A percentile compares a stretch with the other conserved stretches of the same genome.
Conservation (phyloP, 2,329 filamentous ascomycete genomes). For the Pyricularia pennisetigena region DNA sequence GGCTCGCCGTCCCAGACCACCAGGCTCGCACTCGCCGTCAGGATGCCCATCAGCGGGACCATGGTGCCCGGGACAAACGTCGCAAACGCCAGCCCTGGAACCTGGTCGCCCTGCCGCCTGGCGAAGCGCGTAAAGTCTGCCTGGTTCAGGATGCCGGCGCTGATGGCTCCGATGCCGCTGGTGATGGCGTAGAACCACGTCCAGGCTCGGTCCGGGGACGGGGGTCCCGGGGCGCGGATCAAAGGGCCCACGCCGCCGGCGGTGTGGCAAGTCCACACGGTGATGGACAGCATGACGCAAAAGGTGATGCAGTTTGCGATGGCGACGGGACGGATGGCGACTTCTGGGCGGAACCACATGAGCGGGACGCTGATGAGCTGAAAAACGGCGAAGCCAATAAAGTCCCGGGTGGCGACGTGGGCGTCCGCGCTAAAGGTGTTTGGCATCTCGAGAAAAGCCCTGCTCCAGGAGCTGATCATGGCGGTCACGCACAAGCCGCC, state of each 20-base stretch:
- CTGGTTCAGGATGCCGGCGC: constrained; percentile 33
- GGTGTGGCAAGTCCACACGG: constrained; percentile 23
- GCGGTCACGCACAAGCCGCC: constrained; percentile 17
- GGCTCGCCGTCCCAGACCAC: constrained; percentile 12
- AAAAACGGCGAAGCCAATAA: constrained; percentile 20
- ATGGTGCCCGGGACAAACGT: constrained; percentile 27
- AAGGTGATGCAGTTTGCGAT: constrained; percentile 21
- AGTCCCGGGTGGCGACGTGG: constrained; percentile 15
- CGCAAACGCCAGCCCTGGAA: constrained; percentile 28
- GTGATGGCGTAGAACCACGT: constrained; percentile 27
- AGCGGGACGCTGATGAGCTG: constrained; percentile 23
- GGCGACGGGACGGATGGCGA: constrained; percentile 21
- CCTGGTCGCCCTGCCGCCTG: constrained; percentile 24
- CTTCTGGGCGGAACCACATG: constrained; percentile 30
- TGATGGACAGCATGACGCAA: constrained; percentile 19
- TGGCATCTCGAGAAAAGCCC: constrained; percentile 14
- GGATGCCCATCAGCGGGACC: constrained; percentile 26
- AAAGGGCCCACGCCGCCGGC: constrained; percentile 20
- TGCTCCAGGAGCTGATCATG: constrained; percentile 11
- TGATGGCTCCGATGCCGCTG: constrained; percentile 30
- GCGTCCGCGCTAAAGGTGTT: constrained; percentile 15
- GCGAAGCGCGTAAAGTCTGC: constrained; percentile 33
- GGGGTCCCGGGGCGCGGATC: constrained; percentile 11
- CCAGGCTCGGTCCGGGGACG: constrained; percentile 21
- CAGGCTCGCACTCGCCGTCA: constrained; percentile 19